These are phyloP conservation scores for Penicillium sp. DNA, from an alignment of 2,329 filamentous ascomycete species.

Conservation along the genomic window DNA sequence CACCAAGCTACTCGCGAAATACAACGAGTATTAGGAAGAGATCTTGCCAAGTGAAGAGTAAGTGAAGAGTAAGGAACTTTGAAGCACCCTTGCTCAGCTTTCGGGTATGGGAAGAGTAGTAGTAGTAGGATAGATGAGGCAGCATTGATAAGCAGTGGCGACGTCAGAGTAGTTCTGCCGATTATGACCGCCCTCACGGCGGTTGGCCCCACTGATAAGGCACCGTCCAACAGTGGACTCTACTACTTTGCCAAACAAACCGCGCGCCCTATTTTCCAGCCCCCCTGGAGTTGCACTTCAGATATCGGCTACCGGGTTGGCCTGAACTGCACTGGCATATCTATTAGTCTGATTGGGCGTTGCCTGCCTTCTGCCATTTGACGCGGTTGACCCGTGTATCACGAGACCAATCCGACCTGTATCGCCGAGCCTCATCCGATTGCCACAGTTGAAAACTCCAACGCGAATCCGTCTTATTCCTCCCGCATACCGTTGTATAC, in stretches of 20 bases:
- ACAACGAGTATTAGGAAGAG: too few species aligned
- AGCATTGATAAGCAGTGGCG: conserved; percentile 1
- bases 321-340: too few species aligned
- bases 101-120: too few species aligned
- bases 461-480: neutral
- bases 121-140: too few species aligned
- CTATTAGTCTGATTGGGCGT: too few species aligned
- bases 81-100: too few species aligned
- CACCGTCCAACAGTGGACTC: neutral
- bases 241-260: conserved; percentile 2
- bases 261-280: neutral
- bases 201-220: neutral
- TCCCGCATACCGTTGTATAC: neutral
- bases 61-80: too few species aligned
- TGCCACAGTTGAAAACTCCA: neutral
- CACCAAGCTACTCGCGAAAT: too few species aligned
- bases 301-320: too few species aligned
- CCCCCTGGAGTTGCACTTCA: neutral
- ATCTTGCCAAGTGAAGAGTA: too few species aligned
- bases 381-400: neutral
- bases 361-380: neutral
- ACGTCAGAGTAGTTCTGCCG: neutral
- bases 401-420: neutral
- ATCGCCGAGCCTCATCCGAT: neutral
- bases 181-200: neutral